These are phyloP conservation scores for Boletus reticuloceps DNA, from an alignment of 768 basidiomycete genomes.

Conservation along the genomic window DNA sequence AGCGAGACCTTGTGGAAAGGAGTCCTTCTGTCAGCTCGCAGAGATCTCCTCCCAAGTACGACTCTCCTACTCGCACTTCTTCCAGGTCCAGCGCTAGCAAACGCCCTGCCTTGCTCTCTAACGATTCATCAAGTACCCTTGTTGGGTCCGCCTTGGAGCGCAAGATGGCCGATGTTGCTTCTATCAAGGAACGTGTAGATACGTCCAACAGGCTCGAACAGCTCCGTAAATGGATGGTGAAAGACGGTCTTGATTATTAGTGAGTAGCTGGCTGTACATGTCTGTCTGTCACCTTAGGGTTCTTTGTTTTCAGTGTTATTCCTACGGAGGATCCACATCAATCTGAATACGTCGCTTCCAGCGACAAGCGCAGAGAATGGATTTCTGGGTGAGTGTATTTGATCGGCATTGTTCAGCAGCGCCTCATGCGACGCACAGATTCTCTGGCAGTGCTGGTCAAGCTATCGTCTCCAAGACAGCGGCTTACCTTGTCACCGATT, in stretches of 20 bases:
- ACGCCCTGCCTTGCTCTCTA: constrained; percentile 46
- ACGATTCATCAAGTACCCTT: constrained; percentile 68
- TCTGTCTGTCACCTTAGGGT: constrained; percentile 4
- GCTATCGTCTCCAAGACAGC: constrained; percentile 64
- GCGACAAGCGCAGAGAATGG: constrained; percentile 77
- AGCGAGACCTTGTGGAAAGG: constrained; percentile 34
- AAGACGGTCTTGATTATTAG: constrained; percentile 75
- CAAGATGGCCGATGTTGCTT: constrained; percentile 64
- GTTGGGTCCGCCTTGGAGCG: constrained; percentile 72
- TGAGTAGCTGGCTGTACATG: constrained; percentile 36
- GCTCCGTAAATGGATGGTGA: constrained; percentile 62
- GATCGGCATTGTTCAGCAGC: constrained; percentile 21
- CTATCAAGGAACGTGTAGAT: constrained; percentile 51
- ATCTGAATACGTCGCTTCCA: constrained; percentile 75
- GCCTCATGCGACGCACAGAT: constrained; percentile 38
- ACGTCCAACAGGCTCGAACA: constrained; percentile 59
- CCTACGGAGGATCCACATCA: constrained; percentile 82
- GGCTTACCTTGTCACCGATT: constrained; percentile 78
- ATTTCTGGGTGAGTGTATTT: constrained; percentile 63
- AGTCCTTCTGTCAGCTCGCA: constrained; percentile 36
- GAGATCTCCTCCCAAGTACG: constrained; percentile 34
- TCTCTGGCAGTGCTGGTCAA: constrained; percentile 65
- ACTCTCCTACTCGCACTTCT: constrained; percentile 35
- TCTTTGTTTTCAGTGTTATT: constrained; percentile 49
- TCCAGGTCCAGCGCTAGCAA: constrained; percentile 39